Conservation (phyloP, 371 early-diverging fungal species). For the Gilbertella persicaria region DNA sequence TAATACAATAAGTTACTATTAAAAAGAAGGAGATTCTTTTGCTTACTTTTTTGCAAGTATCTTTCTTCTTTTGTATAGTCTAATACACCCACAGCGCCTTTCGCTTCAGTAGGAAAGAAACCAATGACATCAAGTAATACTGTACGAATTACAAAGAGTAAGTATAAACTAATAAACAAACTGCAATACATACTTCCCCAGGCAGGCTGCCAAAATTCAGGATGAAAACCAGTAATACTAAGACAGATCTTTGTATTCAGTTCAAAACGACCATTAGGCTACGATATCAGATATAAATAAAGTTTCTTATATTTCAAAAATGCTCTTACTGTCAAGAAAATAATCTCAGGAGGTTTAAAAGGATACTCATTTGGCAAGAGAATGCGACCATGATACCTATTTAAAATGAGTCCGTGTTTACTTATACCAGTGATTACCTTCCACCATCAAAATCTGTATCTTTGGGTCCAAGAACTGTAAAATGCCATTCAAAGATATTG, state of each 20-base stretch:
- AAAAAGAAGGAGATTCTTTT: neutral
- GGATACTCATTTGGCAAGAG: slow-evolving; percentile 90
- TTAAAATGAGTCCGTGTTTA: neutral
- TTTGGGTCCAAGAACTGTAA: slow-evolving; percentile 87
- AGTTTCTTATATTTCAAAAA: neutral
- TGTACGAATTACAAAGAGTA: slow-evolving; percentile 62
- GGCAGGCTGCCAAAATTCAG: slow-evolving; percentile 93
- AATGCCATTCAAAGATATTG: slow-evolving; percentile 92
- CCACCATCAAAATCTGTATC: slow-evolving; percentile 89
- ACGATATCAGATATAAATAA: neutral
- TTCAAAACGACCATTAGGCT: slow-evolving; percentile 92
- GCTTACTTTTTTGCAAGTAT: slow-evolving; percentile 63
- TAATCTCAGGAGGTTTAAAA: slow-evolving; percentile 90
- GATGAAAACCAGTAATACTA: slow-evolving; percentile 90
- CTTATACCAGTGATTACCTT: too few species aligned
- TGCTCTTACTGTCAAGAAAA: slow-evolving; percentile 77
- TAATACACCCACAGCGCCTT: slow-evolving; percentile 87
- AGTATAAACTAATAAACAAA: neutral
- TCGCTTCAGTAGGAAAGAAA: slow-evolving; percentile 72
- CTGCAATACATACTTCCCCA: slow-evolving; percentile 74
- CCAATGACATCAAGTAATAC: slow-evolving; percentile 85
- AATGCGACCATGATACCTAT: slow-evolving; percentile 76
- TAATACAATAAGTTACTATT: too few species aligned
- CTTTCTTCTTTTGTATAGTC: slow-evolving; percentile 75
- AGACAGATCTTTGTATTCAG: slow-evolving; percentile 90